Evolutionary conservation across 345 rosid genomes (phyloP).

Genomic region (Corchorus olitorius): DNA sequence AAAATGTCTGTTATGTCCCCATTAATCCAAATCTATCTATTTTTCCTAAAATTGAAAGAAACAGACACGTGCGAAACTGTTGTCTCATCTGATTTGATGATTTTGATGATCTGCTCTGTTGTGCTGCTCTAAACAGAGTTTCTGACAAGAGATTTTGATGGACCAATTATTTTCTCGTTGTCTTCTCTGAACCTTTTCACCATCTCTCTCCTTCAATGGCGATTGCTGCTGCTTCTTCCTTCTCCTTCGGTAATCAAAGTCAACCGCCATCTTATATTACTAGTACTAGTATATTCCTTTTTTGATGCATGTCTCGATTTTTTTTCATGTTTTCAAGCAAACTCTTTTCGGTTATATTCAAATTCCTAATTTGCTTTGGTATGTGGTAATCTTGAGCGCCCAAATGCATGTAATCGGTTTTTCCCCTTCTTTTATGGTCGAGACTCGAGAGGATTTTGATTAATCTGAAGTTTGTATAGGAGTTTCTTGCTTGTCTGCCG

Average conservation of each 20-base stretch:
- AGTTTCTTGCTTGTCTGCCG: background rate
- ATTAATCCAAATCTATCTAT: too few species aligned
- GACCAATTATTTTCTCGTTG: background rate
- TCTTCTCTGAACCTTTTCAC: slow-evolving; percentile 9
- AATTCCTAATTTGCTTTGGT: background rate
- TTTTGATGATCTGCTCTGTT: background rate
- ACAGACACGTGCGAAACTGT: too few species aligned
- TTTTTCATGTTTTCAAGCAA: slow-evolving; percentile 6
- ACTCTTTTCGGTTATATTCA: slow-evolving; percentile 9
- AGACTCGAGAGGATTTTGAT: background rate
- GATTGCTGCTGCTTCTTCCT: slow-evolving; percentile 73
- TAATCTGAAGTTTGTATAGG: background rate
- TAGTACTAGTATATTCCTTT: slow-evolving; percentile 12
- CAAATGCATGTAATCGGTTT: background rate
- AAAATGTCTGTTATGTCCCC: too few species aligned
- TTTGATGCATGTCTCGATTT: slow-evolving; percentile 16
- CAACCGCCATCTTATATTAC: background rate
- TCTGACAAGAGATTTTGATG: slow-evolving; percentile 7
- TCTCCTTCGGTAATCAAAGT: slow-evolving; percentile 50
- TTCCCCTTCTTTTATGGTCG: background rate
- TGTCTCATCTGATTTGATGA: background rate
- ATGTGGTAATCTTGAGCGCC: background rate
- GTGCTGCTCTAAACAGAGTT: background rate
- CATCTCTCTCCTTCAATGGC: slow-evolving; percentile 47
- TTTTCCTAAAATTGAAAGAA: too few species aligned